Evolutionary conservation across 352 stramenopile species (phyloP).

Genomic region (Globisporangium okanoganense): DNA sequence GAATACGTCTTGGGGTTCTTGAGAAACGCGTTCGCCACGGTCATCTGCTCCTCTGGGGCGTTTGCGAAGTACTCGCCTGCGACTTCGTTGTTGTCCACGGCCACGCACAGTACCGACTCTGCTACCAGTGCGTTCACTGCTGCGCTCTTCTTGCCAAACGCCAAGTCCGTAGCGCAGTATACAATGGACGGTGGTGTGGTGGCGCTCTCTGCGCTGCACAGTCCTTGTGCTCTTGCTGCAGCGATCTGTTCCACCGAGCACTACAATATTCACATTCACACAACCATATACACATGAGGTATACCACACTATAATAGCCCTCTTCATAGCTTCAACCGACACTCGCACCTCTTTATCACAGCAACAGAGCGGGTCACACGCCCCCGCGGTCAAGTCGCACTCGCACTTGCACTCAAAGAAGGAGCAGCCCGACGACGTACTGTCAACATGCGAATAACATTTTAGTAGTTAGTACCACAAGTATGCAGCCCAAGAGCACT

Average conservation of each 20-base stretch:
- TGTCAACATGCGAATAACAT: background rate
- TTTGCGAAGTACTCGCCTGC: slow-evolving; percentile 30
- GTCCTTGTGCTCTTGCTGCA: slow-evolving; percentile 10
- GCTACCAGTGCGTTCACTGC: slow-evolving; percentile 30
- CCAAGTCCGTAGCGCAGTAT: slow-evolving; percentile 41
- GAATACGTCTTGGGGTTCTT: slow-evolving; percentile 33
- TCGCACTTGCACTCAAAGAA: slow-evolving; percentile 42
- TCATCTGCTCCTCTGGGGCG: slow-evolving; percentile 27
- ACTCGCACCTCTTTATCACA: slow-evolving; percentile 33
- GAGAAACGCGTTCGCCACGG: slow-evolving; percentile 28
- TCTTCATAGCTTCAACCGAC: background rate
- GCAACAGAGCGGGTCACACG: slow-evolving; percentile 47
- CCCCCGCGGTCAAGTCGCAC: slow-evolving; percentile 42
- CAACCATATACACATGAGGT: background rate
- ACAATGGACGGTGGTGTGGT: slow-evolving; percentile 18
- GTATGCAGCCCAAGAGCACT: background rate
- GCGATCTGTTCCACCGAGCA: slow-evolving; percentile 26
- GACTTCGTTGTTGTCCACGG: slow-evolving; percentile 48
- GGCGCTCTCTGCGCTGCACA: slow-evolving; percentile 18
- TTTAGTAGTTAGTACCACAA: background rate
- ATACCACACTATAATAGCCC: background rate
- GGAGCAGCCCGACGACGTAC: slow-evolving; percentile 16
- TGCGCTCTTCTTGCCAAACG: slow-evolving; percentile 18
- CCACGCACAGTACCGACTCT: slow-evolving; percentile 43
- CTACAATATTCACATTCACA: slow-evolving; percentile 12